Evolutionary conservation across 257 asterid species (phyloP), one percentile per base, ranked within the genome.

Genomic region (Osmanthus fragrans): DNA sequence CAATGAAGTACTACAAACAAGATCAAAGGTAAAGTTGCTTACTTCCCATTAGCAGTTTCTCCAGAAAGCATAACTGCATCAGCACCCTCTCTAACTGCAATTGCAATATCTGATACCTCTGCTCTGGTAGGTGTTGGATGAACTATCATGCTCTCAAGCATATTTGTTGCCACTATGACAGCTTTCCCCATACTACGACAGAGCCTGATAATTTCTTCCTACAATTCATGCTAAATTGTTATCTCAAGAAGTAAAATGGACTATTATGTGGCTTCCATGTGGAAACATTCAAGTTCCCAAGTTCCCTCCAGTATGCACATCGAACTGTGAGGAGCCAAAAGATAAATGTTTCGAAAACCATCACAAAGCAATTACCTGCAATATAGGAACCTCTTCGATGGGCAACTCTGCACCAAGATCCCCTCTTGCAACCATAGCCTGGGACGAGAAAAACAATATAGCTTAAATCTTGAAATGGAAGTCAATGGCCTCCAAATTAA

Each of bases 31-130:
- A 75, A 36, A 45, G 60, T 30, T 42, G 77, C 97, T 90, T 81
- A 95, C 99, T 91, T 95, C 78, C 99, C 99, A 56, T 95, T 96
- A 36, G 99, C 99, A 72, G 99, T 95, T 93, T 95, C 99, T 83
- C 99, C 99, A 49, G 99, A 95, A 81, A 93, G 99, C 99, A 95
- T 95, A 81, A 95, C 93, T n/a, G 98, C 98, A 85, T 95, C 99
- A 32, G 99, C 94, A 34, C 99, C 97, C 76, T 95, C 99, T 86
- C 86, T 86, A 70, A 95, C 99, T 78, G 98, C 99, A 54, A 95
- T 95, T 2, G 99, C 92, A 77, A 95, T 95, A 79, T 95, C 99
- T 16, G 99, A 93, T 34, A 95, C 99, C 88, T 95, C 99, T 75
- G 99, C 99, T 74, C 99, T 89, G 12, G 99, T 95, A 58, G 99